Percentiles rank a stretch among this genome's conserved stretches.
Evolutionary conservation across 2,329 filamentous ascomycete species (phyloP).

Genomic region (Rhinocladiella mackenziei): DNA sequence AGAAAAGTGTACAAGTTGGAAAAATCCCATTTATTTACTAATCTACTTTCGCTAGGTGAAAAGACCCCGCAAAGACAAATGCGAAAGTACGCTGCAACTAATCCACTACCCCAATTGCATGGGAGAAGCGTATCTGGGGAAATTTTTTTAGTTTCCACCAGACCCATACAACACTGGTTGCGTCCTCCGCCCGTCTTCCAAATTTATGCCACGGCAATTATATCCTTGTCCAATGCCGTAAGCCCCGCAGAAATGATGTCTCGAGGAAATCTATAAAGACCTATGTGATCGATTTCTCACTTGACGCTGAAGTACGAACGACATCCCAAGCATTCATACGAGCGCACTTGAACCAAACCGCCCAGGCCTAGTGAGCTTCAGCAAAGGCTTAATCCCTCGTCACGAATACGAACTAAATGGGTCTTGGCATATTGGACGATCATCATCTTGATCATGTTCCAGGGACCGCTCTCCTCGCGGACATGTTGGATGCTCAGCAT

Average conservation of each 20-base stretch:
- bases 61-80: neutral
- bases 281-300: neutral
- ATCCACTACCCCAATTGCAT: constrained; percentile 1
- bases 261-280: constrained; percentile 2
- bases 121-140: constrained; percentile 12
- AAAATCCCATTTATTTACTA: too few species aligned
- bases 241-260: constrained; percentile 9
- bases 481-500: constrained; percentile 7
- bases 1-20: too few species aligned
- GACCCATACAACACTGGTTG: neutral
- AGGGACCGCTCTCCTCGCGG: constrained; percentile 1
- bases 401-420: constrained; percentile 20
- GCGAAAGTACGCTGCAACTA: neutral
- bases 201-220: constrained; percentile 4
- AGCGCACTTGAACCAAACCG: neutral
- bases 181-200: neutral
- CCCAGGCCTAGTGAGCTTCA: neutral
- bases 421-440: neutral
- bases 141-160: neutral
- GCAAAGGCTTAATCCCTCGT: constrained; percentile 3
- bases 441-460: constrained; percentile 1
- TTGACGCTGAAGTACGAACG: neutral
- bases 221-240: constrained; percentile 13
- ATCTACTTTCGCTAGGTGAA: neutral
- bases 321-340: neutral